A percentile compares a stretch with the other conserved stretches of the same genome.
These are phyloP conservation scores for Scutellaria barbata DNA, from an alignment of 257 asterid species.

Conservation along the genomic window DNA sequence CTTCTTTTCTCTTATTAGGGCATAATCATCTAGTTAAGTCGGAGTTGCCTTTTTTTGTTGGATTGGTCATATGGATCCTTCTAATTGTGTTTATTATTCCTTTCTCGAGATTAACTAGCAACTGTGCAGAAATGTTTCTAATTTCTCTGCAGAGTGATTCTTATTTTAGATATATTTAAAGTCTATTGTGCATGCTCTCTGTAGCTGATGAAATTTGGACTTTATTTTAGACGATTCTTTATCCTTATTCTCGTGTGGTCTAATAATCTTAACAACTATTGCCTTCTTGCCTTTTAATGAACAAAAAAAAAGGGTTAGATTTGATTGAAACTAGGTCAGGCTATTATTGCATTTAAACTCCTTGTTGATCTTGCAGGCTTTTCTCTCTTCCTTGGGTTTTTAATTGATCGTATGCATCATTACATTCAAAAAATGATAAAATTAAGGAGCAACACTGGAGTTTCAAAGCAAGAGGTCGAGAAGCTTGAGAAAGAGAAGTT, in stretches of 20 bases:
- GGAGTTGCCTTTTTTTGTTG: neutral
- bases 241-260: neutral
- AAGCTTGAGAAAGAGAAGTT: constrained; percentile 72
- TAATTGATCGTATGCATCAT: constrained; percentile 94
- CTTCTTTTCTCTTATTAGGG: neutral
- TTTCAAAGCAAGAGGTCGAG: constrained; percentile 66
- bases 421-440: constrained; percentile 66
- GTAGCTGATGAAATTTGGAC: neutral
- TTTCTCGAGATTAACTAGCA: neutral
- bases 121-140: neutral
- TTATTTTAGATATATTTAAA: neutral
- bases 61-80: neutral
- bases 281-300: neutral
- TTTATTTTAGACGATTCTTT: neutral
- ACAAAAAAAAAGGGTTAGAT: neutral
- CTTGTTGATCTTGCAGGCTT: constrained; percentile 57
- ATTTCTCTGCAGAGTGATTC: neutral
- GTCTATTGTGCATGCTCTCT: neutral
- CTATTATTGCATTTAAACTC: neutral
- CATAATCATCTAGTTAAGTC: neutral
- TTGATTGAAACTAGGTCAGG: neutral
- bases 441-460: constrained; percentile 61
- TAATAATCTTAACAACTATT: neutral
- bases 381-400: constrained; percentile 77
- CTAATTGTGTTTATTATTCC: neutral